Evolutionary conservation across 306 rosid genomes (phyloP), one percentile per base, ranked within the genome.

Genomic region (Rosa chinensis): DNA sequence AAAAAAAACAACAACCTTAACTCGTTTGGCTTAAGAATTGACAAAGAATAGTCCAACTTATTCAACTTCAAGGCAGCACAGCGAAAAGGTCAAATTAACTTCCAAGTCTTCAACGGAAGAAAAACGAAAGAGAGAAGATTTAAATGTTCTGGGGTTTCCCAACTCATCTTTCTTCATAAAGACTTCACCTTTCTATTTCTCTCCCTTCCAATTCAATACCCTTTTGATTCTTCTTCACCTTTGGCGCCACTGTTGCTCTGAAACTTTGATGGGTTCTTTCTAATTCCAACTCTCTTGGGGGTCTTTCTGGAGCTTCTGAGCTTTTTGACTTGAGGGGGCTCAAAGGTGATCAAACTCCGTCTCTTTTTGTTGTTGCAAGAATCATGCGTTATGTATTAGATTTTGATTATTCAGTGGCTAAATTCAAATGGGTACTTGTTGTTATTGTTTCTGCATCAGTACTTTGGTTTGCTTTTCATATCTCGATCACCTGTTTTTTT

Each of bases 261-360:
- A 37, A 35, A 14, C 70, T 66, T 43, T 37, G 45, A 66, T 66
- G 70, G 70, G 70, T 39, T 39, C 28, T 66, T 14, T 40, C 21
- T 39, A 21, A 66, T 39, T 39, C 48, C 48, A 40, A 32, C 25
- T 25, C 39, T 62, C 13, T 13, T 10, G 32, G 68, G 68, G 68
- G 40, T 37, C 21, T 63, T 8, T 68, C n/a, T 44, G 50, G 12
- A 58, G 73, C 53, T 76, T 10, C 59, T 72, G 70, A 73, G 64
- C 50, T 82, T 73, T 28, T 52, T 62, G 76, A 70, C 70, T 69
- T 44, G 18, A 69, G 25, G 62, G 13, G 40, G 61, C 78, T 47
- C 61, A 80, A 84, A 84, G 85, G 85, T 78, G 61, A 73, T 77
- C 18, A 23, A 44, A 62, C 32, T 42, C 11, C 70, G 35, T 6